Base-by-base conservation (phyloP, 371 early-diverging fungal species). In the Syncephalastrum contaminatum region DNA sequence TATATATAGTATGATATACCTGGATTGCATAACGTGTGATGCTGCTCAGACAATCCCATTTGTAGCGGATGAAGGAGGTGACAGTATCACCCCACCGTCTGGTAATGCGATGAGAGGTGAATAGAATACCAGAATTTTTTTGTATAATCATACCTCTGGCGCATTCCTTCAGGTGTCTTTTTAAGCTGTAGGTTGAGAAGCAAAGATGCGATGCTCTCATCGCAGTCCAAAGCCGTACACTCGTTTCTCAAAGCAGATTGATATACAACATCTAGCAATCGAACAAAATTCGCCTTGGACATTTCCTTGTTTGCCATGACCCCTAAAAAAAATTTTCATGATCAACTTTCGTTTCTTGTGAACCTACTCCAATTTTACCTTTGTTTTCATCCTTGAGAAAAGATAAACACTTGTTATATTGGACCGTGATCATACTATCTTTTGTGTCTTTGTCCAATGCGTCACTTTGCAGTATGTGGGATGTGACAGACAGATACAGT, bases 1-100 rank as follows among this genome's bases (percentile, higher is more conserved):
- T 30, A 5, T 30, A 25, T 30, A 6, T 8, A 2, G 46, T 14
- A 3, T 8, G 1, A 19, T 16, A 54, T 59, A 69, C 66, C 45
- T 51, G 19, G 15, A 56, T 43, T 8, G 66, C 63, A 50, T 70
- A 75, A 18, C 39, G 51, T 15, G 70, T 52, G 21, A 75, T 60
- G 10, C 36, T 63, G 36, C 66, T 58, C 41, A 75, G 27, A 50
- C 63, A 60, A 46, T 72, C 60, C 76, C 76, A 75, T 54, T 75
- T 75, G 44, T 30, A 56, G 14, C 69, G 56, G 36, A 72, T 75
- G 48, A 72, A 68, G 2, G 54, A 54, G 8, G 76, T 60, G n/a
- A 70, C 43, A 2, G 50, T 62, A 44, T 72, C 72, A 12, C 76
- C 76, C 76, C 76, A 75, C 2, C 59, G 54, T 52, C 76, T 63